A percentile compares a stretch with the other conserved stretches of the same genome.
These are phyloP conservation scores for Daldinia sp. DNA, from an alignment of 2,329 filamentous ascomycete genomes.

Conservation along the genomic window DNA sequence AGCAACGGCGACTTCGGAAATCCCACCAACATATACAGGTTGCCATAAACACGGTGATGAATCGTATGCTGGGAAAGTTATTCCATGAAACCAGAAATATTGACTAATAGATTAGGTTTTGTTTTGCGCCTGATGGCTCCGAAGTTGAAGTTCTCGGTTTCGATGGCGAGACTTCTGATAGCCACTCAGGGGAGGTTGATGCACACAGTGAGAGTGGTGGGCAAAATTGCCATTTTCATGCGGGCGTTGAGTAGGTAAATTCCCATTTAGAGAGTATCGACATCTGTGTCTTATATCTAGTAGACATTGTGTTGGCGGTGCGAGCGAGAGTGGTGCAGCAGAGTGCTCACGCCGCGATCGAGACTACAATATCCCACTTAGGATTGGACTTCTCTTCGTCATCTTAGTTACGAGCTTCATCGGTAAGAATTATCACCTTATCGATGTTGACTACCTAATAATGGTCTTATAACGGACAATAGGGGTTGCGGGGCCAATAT, in stretches of 20 bases:
- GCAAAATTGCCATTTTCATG: conserved; percentile 74
- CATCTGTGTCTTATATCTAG: neutral
- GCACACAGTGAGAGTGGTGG: conserved; percentile 42
- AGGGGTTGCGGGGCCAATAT: conserved; percentile 71
- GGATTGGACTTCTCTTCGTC: conserved; percentile 76
- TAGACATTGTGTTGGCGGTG: conserved; percentile 66
- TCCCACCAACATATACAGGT: conserved; percentile 49
- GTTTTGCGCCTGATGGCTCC: conserved; percentile 64
- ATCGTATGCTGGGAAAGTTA: conserved; percentile 50
- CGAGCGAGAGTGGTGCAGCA: conserved; percentile 49
- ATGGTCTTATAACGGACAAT: conserved; percentile 14
- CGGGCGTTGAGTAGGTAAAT: conserved; percentile 73
- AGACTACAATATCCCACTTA: conserved; percentile 73
- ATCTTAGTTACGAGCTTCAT: conserved; percentile 73
- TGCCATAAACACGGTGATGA: conserved; percentile 62
- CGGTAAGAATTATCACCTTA: conserved; percentile 51
- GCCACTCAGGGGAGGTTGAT: conserved; percentile 29
- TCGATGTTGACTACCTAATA: no score
- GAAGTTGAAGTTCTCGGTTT: conserved; percentile 66
- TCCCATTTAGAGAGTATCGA: neutral
- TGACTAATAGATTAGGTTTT: conserved; percentile 58
- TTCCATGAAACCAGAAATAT: neutral
- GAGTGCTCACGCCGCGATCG: conserved; percentile 56
- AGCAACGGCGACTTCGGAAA: conserved; percentile 40
- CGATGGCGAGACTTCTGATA: conserved; percentile 36